Base-by-base conservation (phyloP, 208 protist genomes). In the Tetramitus jugosus region DNA sequence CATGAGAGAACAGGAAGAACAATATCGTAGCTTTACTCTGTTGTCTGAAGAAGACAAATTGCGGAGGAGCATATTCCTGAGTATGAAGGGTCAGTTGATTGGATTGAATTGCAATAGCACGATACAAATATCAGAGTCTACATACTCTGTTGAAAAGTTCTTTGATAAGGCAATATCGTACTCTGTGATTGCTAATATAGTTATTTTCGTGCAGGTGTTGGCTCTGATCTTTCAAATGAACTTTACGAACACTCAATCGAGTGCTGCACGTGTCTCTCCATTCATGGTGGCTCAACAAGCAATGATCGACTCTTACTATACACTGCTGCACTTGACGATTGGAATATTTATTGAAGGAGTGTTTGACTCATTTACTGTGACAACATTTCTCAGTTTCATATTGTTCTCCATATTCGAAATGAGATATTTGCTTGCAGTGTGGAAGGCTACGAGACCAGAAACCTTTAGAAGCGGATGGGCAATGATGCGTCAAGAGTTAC, bases 401-500 rank as follows among this genome's bases (percentile, higher is more conserved):
- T 77, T 81, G 6, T 88, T 88, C 60, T 78, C 84, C 39, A 77
- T 89, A 53, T 87, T 84, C 60, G 83, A 87, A 65, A 88, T 90
- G 82, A 52, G 82, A n/a, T 90, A 87, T 46, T 65, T 90, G 37
- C 67, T 88, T 8, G 64, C 79, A 17, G 87, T 90, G 46, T 86
- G 85, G 49, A 88, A 86, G 37, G 78, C 87, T 3, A 61, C 76
- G 14, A 61, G 78, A 46, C 87, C 87, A 20, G 37, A 75, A 75
- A 20, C 61, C 35, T 60, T 43, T 35, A 64, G 74, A 45, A 43
- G 65, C 74, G 17, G 46, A 84, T 40, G 68, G 83, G n/a, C 46
- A 81, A 26, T 77, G 84, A 65, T 80, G 84, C 46, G 79, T 79
- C 26, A 42, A 23, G 60, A 61, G 31, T 40, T 37, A 62, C 60